Evolutionary conservation across 371 early-diverging fungal genomes (phyloP).

Genomic region (Lichtheimia ramosa): DNA sequence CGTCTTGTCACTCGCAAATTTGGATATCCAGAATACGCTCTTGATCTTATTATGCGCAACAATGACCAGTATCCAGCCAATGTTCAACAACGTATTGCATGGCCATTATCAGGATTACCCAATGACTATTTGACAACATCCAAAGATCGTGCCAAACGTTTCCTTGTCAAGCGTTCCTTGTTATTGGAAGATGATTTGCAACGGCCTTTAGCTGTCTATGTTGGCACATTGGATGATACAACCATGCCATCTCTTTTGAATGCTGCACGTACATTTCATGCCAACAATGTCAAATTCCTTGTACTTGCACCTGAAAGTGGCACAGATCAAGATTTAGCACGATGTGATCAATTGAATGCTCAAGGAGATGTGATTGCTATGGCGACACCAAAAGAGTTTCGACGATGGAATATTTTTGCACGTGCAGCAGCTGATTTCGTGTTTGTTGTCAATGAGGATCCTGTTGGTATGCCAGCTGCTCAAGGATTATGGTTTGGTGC

Average conservation of each 20-base stretch:
- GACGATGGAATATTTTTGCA: conserved; percentile 50
- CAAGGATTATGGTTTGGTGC: conserved; percentile 67
- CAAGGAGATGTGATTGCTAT: conserved; percentile 50
- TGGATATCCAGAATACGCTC: conserved; percentile 42
- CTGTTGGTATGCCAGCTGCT: conserved; percentile 61
- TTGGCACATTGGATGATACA: conserved; percentile 64
- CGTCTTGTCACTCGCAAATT: conserved; percentile 33
- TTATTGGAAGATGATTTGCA: conserved; percentile 43
- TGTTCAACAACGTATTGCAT: background rate
- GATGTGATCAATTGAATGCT: conserved; percentile 36
- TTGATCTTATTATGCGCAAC: conserved; percentile 19
- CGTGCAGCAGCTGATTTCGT: conserved; percentile 66
- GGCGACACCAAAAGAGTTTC: conserved; percentile 41
- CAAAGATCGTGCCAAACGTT: conserved; percentile 57
- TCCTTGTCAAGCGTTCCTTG: conserved; percentile 45
- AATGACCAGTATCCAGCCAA: background rate
- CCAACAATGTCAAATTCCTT: conserved; percentile 50
- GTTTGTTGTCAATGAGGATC: conserved; percentile 58
- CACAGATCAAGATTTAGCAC: conserved; percentile 47
- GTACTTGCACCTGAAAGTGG: conserved; percentile 49
- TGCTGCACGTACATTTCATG: conserved; percentile 36
- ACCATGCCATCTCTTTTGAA: conserved; percentile 42
- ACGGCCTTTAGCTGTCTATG: conserved; percentile 54
- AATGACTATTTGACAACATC: conserved; percentile 36
- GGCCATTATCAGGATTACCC: conserved; percentile 24